Percentiles rank a stretch among this genome's conserved stretches.
phyloP scores from a whole-genome alignment of 768 basidiomycete species.

The Dioszegia aurantiaca region DNA sequence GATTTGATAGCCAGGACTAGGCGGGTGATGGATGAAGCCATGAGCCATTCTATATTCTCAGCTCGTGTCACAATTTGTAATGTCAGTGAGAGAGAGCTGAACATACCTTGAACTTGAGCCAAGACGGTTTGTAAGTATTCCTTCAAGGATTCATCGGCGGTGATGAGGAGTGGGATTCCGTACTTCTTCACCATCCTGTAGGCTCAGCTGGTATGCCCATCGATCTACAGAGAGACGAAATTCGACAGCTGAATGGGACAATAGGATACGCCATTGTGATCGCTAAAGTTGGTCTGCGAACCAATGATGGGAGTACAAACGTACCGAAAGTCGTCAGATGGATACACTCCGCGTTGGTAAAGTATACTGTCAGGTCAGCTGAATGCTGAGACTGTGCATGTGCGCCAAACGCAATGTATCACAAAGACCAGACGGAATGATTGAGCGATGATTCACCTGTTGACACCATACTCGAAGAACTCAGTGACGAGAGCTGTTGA shows the following conservation, averaged over 20 bases:
- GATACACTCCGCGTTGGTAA: constrained; percentile 95
- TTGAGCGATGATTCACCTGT: constrained; percentile 67
- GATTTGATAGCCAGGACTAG: constrained; percentile 94
- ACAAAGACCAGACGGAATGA: too few species aligned
- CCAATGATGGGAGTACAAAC: constrained; percentile 11
- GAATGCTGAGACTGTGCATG: neutral
- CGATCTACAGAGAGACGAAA: neutral
- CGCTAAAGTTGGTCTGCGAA: too few species aligned
- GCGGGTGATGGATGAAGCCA: constrained; percentile 86
- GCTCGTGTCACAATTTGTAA: neutral
- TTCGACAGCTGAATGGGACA: neutral
- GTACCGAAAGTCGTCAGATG: constrained; percentile 81
- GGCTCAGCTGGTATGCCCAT: neutral
- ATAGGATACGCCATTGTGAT: too few species aligned
- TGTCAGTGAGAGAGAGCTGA: neutral
- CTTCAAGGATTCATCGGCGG: constrained; percentile 86
- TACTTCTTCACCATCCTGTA: constrained; percentile 92
- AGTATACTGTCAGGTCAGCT: constrained; percentile 64
- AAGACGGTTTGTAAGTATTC: constrained; percentile 93
- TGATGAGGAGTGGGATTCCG: constrained; percentile 90
- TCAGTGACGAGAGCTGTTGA: constrained; percentile 91
- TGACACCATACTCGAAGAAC: constrained; percentile 99
- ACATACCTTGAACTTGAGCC: constrained; percentile 79
- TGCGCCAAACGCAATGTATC: too few species aligned
- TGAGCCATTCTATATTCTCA: constrained; percentile 73